Evolutionary conservation across 73 alveolate genomes (phyloP).

Genomic region (Diophrys appendiculata): DNA sequence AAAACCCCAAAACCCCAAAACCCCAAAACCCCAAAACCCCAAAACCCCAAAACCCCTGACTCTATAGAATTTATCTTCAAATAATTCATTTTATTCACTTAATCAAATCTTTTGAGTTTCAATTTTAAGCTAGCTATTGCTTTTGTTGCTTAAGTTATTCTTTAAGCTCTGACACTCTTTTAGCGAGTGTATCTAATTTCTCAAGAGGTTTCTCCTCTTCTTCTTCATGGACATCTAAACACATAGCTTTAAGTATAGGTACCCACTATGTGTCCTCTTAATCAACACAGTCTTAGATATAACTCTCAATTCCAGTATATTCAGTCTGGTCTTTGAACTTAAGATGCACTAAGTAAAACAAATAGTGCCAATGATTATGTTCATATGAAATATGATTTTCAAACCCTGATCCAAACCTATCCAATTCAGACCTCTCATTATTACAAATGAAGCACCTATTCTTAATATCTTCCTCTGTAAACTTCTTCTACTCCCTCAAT

Average conservation of each 20-base stretch:
- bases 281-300: slow-evolving; percentile 15
- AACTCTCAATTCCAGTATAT: slow-evolving; percentile 51
- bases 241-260: slow-evolving; percentile 22
- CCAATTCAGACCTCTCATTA: slow-evolving; percentile 46
- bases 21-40: no score
- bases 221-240: background rate
- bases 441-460: slow-evolving; percentile 85
- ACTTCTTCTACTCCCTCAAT: slow-evolving; percentile 78
- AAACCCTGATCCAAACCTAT: slow-evolving; percentile 26
- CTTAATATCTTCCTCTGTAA: slow-evolving; percentile 67
- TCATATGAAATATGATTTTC: slow-evolving; percentile 12
- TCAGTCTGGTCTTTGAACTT: slow-evolving; percentile 41
- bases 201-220: slow-evolving; percentile 12
- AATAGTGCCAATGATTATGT: slow-evolving; percentile 34
- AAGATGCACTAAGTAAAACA: slow-evolving; percentile 32
- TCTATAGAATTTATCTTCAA: no score
- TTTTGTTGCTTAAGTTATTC: background rate
- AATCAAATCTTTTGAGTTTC: no score
- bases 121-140: no score
- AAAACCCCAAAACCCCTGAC: no score
- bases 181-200: background rate
- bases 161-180: background rate
- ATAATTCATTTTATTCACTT: no score
- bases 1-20: no score
- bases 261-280: slow-evolving; percentile 17